These are phyloP conservation scores for Sergeia podlipaevii DNA, from an alignment of 208 protist genomes.

Conservation along the genomic window DNA sequence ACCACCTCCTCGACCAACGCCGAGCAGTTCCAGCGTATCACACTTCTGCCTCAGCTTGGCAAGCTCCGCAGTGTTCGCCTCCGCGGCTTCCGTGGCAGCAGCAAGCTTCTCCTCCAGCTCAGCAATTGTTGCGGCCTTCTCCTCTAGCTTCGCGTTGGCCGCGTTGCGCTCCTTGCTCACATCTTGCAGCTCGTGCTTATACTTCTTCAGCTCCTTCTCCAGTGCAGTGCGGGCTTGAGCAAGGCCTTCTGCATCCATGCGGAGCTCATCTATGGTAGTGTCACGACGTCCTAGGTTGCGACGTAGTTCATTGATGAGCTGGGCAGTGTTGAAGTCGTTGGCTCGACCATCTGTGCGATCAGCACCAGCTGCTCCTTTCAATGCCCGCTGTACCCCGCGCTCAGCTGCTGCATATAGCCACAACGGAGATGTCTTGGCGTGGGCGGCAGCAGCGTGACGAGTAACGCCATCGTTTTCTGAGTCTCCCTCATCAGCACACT, in stretches of 20 bases:
- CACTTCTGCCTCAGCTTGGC: neutral
- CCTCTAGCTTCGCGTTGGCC: neutral
- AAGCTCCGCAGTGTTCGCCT: no score
- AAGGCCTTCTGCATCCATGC: slow-evolving; percentile 33
- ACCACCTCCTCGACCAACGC: no score
- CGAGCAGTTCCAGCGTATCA: slow-evolving; percentile 23
- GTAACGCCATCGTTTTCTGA: no score
- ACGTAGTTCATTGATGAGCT: slow-evolving; percentile 63
- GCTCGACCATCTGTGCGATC: neutral
- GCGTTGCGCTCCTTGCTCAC: slow-evolving; percentile 28
- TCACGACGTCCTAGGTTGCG: slow-evolving; percentile 72
- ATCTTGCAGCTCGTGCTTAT: slow-evolving; percentile 15
- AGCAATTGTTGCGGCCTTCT: neutral
- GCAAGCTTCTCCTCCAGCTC: neutral
- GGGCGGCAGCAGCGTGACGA: neutral
- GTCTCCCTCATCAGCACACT: no score
- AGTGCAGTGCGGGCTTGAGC: slow-evolving; percentile 15
- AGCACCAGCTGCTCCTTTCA: neutral
- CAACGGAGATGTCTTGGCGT: slow-evolving; percentile 5
- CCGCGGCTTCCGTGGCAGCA: neutral
- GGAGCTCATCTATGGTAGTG: slow-evolving; percentile 48
- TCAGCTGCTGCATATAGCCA: slow-evolving; percentile 15
- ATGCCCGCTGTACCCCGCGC: neutral
- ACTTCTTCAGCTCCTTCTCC: slow-evolving; percentile 15
- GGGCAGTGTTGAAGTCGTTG: slow-evolving; percentile 15